phyloP scores from a whole-genome alignment of 768 basidiomycete species.

The Hortiboletus flavorubellus region DNA sequence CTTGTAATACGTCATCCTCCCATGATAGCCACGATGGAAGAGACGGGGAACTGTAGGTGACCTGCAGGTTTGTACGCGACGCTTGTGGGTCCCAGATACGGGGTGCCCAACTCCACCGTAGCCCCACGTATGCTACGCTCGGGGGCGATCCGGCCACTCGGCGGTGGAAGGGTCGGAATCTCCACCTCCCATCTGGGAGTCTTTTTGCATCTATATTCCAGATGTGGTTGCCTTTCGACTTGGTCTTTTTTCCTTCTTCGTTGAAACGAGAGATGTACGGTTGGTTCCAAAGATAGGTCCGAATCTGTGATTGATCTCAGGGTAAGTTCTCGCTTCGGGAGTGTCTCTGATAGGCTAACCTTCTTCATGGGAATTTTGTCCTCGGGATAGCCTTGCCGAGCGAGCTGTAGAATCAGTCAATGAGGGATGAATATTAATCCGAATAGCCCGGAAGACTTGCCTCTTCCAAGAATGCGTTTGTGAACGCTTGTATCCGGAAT shows the following conservation, averaged over 20 bases:
- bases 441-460: conserved; percentile 37
- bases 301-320: conserved; percentile 51
- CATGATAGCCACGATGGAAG: conserved; percentile 88
- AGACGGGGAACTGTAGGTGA: conserved; percentile 74
- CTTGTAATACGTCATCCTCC: conserved; percentile 80
- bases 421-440: not conserved
- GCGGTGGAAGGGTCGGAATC: conserved; percentile 84
- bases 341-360: conserved; percentile 41
- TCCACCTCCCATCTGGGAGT: conserved; percentile 69
- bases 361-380: conserved; percentile 98
- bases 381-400: conserved; percentile 82
- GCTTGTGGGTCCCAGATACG: conserved; percentile 97
- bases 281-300: conserved; percentile 95
- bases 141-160: conserved; percentile 84
- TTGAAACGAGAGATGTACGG: conserved; percentile 95
- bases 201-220: conserved; percentile 99
- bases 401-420: conserved; percentile 50
- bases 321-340: conserved; percentile 9
- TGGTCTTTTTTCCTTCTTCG: conserved; percentile 98
- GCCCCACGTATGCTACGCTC: conserved; percentile 73
- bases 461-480: conserved; percentile 91
- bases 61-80: conserved; percentile 73
- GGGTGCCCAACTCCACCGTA: conserved; percentile 87
- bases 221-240: conserved; percentile 98
- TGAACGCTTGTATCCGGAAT: conserved; percentile 98